Base-by-base conservation (phyloP, 495 filamentous ascomycete species). In the Trichodelitschia bisporula region DNA sequence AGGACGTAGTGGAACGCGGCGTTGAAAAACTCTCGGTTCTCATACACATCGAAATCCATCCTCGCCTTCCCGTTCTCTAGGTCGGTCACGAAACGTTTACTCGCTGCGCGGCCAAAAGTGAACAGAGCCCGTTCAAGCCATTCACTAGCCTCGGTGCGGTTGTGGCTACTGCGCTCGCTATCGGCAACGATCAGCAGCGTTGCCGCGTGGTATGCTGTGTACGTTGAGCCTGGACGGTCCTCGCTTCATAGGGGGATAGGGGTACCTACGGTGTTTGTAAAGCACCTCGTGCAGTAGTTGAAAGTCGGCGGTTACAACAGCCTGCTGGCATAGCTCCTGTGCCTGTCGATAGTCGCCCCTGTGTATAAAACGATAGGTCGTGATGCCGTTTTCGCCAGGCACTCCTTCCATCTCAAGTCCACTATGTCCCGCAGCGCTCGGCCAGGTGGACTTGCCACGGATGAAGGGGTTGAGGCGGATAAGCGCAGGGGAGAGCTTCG, bases 1-100 rank as follows among this genome's bases (percentile, higher is more conserved):
- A n/a, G n/a, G n/a, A 92, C 71, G 39, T 91, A 91, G 37, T 82
- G 67, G 60, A 72, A 86, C n/a, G 65, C 71, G 15, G 79, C 74
- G 26, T 93, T 66, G 68, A 69, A 93, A 29, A 99, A 66, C 44
- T 99, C 84, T 24, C 86, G 64, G 44, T 93, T 95, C 48, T 86
- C 82, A 5, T 66, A 65, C 16, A 76, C 55, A 13, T 56, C 42
- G 43, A 92, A 95, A 45, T 79, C 68, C 20, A 97, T 54, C 24
- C 71, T 57, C 6, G 77, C 79, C 38, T 67, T 70, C 9, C 89
- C 86, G 47, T 73, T 62, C 31, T 70, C 61, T n/a, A 95, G 54
- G 31, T 67, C 65, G 18, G 57, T 64, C 10, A 62, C 57, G 44
- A 95, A 97, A 1, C 71, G 65, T 8, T 77, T 80, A 34, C 82